phyloP scores from a whole-genome alignment of 345 rosid species.

The Syzygium grande region DNA sequence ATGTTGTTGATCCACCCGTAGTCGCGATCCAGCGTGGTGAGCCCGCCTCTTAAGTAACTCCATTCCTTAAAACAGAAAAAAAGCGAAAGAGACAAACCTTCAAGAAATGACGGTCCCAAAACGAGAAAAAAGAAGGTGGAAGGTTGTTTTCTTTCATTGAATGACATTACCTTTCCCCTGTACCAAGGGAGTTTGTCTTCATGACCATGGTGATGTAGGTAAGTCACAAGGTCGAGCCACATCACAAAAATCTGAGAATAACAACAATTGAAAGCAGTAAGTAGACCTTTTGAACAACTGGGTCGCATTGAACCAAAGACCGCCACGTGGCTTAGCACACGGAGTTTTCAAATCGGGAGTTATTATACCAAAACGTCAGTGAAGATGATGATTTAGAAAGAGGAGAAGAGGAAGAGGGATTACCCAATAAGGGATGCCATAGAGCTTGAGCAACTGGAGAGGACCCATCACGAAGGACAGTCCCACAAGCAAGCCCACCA shows the following conservation, averaged over 20 bases:
- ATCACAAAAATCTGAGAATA: slow-evolving; percentile 44
- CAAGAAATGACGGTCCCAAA: neutral
- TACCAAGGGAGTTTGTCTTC: slow-evolving; percentile 92
- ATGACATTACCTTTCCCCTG: slow-evolving; percentile 60
- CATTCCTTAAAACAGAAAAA: slow-evolving; percentile 46
- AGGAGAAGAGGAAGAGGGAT: neutral
- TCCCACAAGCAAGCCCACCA: slow-evolving; percentile 53
- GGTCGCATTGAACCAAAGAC: neutral
- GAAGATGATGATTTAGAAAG: neutral
- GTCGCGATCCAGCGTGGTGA: slow-evolving; percentile 82
- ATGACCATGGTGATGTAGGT: slow-evolving; percentile 88
- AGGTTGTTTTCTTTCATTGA: neutral
- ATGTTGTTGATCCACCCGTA: slow-evolving; percentile 83
- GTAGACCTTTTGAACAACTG: neutral
- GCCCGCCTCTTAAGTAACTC: slow-evolving; percentile 93
- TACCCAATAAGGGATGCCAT: slow-evolving; percentile 71
- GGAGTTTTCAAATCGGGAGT: neutral
- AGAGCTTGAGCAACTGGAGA: slow-evolving; percentile 58
- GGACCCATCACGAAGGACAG: slow-evolving; percentile 53
- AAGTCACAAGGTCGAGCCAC: slow-evolving; percentile 91
- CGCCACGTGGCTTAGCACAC: neutral
- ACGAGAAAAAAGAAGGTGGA: neutral
- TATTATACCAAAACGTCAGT: neutral
- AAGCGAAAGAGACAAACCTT: neutral
- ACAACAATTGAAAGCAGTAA: neutral